Evolutionary conservation across 768 basidiomycete genomes (phyloP).

Genomic region (Amanita molliuscula): DNA sequence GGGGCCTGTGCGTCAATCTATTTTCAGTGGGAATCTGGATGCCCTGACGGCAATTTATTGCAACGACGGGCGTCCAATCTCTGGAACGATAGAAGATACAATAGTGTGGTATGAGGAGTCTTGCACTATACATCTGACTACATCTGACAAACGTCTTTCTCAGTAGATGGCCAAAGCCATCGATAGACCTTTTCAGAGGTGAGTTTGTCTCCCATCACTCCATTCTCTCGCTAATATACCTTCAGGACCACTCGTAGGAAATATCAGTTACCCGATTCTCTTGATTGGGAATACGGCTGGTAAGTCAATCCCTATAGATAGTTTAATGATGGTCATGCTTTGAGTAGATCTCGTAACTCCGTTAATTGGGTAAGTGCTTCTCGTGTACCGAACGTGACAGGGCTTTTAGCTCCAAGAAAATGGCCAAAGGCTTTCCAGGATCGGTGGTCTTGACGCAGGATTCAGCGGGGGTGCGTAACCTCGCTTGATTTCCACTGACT

Average conservation of each 20-base stretch:
- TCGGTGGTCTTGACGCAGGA: too few species aligned
- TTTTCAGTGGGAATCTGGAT: slow-evolving; percentile 12
- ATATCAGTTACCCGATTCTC: slow-evolving; percentile 16
- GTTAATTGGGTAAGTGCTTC: not conserved
- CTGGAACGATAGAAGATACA: too few species aligned
- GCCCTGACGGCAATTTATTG: not conserved
- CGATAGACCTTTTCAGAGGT: slow-evolving; percentile 11
- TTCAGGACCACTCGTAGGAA: slow-evolving; percentile 17
- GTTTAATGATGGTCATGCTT: not conserved
- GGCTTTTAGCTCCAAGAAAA: too few species aligned
- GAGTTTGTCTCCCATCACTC: not conserved
- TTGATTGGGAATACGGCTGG: too few species aligned
- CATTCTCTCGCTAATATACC: slow-evolving; percentile 3
- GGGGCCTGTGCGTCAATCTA: slow-evolving; percentile 7
- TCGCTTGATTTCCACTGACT: too few species aligned
- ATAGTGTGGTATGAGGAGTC: too few species aligned
- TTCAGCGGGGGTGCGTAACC: too few species aligned
- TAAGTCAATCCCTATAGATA: slow-evolving; percentile 12
- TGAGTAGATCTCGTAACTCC: slow-evolving; percentile 2
- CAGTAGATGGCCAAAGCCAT: slow-evolving; percentile 19
- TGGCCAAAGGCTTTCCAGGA: too few species aligned
- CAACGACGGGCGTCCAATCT: too few species aligned
- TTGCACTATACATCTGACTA: too few species aligned
- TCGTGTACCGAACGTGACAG: too few species aligned
- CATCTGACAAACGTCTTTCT: not conserved